Percentiles rank a stretch among this genome's conserved stretches.
Conservation (phyloP, 108 stramenopile species). For the Cyclotella atomus region DNA sequence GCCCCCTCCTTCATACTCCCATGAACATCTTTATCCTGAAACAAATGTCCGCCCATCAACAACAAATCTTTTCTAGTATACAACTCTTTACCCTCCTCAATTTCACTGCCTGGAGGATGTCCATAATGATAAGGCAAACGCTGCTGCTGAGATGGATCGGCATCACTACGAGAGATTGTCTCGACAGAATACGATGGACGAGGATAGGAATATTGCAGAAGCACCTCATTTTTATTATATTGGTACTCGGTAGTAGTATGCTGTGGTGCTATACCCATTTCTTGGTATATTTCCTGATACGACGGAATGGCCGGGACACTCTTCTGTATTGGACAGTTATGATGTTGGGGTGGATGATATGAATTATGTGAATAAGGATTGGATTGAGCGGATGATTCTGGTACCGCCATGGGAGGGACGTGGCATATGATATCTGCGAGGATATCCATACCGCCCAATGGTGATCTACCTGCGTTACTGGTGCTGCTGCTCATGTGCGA, state of each 20-base stretch:
- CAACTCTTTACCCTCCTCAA: constrained; percentile 54
- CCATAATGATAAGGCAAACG: constrained; percentile 32
- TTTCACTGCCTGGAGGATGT: constrained; percentile 38
- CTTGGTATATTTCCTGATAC: constrained; percentile 55
- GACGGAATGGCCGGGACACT: constrained; percentile 39
- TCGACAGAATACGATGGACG: neutral
- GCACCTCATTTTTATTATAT: neutral
- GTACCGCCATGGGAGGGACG: constrained; percentile 47
- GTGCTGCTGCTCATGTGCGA: neutral
- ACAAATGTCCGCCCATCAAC: constrained; percentile 36
- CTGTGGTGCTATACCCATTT: constrained; percentile 35
- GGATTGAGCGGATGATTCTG: neutral
- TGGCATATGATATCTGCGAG: constrained; percentile 52
- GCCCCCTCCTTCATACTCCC: constrained; percentile 57
- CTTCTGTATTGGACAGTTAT: neutral
- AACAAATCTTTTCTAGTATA: constrained; percentile 48
- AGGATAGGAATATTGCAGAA: neutral
- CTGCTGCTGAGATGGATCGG: neutral
- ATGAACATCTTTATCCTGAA: constrained; percentile 56
- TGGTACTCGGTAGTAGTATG: neutral
- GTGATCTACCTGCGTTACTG: neutral
- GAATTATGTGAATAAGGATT: constrained; percentile 7
- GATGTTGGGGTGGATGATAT: constrained; percentile 2
- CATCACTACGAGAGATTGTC: constrained; percentile 2
- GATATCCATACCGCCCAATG: constrained; percentile 45